Evolutionary conservation across 1,284 basidiomycete species (phyloP).

Genomic region (Rhodotorula sp.): DNA sequence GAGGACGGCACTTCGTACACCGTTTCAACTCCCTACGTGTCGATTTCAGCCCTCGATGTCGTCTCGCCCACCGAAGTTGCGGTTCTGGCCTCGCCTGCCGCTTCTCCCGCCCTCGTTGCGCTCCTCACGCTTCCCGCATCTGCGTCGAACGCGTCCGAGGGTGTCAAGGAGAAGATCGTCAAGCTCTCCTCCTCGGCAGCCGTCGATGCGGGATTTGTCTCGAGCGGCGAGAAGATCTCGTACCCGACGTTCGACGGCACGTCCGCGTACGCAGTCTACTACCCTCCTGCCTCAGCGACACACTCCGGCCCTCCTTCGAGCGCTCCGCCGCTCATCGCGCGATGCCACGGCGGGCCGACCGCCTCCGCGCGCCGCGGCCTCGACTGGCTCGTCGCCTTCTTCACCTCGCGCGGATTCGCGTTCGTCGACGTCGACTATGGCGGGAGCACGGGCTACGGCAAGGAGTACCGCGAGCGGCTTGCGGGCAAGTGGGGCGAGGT

Average conservation of each 20-base stretch:
- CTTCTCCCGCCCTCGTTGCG: conserved; percentile 54
- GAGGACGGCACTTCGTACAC: conserved; percentile 39
- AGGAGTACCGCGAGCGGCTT: conserved; percentile 61
- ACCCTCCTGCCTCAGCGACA: conserved; percentile 63
- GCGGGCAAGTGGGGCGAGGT: conserved; percentile 66
- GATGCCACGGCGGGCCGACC: conserved; percentile 70
- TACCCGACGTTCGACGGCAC: neutral
- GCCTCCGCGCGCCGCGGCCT: conserved; percentile 56
- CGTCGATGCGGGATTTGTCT: conserved; percentile 34
- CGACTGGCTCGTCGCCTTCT: conserved; percentile 59
- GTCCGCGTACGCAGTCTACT: conserved; percentile 59
- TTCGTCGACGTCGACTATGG: conserved; percentile 51
- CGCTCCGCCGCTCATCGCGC: conserved; percentile 65
- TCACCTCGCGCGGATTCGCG: conserved; percentile 66
- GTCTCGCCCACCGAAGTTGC: conserved; percentile 47
- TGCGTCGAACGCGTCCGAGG: neutral
- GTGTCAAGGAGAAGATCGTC: conserved; percentile 19
- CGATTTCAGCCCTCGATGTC: conserved; percentile 54
- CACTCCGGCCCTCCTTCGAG: conserved; percentile 59
- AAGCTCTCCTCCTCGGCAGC: conserved; percentile 28
- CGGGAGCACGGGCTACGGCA: conserved; percentile 58
- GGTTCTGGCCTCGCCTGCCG: conserved; percentile 53
- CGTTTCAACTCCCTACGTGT: conserved; percentile 59
- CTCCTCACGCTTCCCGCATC: conserved; percentile 46
- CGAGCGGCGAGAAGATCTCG: conserved; percentile 33